Conservation (phyloP, 1,139 yeast species). For the Magnusiomyces fungicola region DNA sequence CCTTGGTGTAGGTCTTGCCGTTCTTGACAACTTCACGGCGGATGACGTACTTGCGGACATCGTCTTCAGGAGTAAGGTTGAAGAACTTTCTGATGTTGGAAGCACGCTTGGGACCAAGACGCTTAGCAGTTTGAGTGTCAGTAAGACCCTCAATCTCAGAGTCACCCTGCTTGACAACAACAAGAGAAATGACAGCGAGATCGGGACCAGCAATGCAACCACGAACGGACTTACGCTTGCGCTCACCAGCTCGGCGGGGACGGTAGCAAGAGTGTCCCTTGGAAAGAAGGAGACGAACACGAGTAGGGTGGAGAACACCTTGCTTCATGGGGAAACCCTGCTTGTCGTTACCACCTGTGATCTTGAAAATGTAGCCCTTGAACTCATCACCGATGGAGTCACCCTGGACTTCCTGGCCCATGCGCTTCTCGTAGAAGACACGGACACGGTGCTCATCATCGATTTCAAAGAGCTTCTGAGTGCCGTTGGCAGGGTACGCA, state of each 20-base stretch:
- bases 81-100: conserved; percentile 99
- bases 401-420: conserved; percentile 99
- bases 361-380: conserved; percentile 98
- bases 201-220: conserved; percentile 99
- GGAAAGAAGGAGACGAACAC: conserved; percentile 92
- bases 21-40: conserved; percentile 98
- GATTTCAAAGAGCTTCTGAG: conserved; percentile 94
- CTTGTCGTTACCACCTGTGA: conserved; percentile 99
- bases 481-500: conserved; percentile 99
- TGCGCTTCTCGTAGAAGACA: conserved; percentile 98
- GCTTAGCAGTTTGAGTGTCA: conserved; percentile 90
- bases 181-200: conserved; percentile 89
- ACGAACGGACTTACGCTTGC: conserved; percentile 99
- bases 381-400: conserved; percentile 97
- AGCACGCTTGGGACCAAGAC: conserved; percentile 99
- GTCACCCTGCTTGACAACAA: conserved; percentile 97
- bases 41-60: conserved; percentile 89
- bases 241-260: conserved; percentile 99
- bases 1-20: conserved; percentile 98
- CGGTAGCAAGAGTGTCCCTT: conserved; percentile 99
- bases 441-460: conserved; percentile 99
- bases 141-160: conserved; percentile 93
- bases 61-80: conserved; percentile 96
- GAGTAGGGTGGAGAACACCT: conserved; percentile 99
- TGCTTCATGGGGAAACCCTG: conserved; percentile 99